Evolutionary conservation across 1,284 basidiomycete genomes (phyloP).

Genomic region (Melampsora larici-populina): DNA sequence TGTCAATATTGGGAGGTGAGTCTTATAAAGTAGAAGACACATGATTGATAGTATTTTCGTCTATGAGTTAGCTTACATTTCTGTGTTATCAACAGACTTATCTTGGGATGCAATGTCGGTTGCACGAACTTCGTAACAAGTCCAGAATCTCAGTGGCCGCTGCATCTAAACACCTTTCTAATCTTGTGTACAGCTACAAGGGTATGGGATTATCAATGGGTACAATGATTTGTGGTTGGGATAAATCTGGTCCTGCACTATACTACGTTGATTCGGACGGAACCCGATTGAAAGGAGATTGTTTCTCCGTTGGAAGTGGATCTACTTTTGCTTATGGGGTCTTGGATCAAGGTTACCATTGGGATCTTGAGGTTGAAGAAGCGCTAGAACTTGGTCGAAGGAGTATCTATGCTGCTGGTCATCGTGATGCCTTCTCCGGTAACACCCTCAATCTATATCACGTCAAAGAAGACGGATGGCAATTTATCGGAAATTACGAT

Average conservation of each 20-base stretch:
- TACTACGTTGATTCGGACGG: slow-evolving; percentile 99
- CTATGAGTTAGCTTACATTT: no score
- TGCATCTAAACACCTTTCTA: slow-evolving; percentile 94
- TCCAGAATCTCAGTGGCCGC: slow-evolving; percentile 98
- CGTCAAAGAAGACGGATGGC: slow-evolving; percentile 81
- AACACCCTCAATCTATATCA: slow-evolving; percentile 96
- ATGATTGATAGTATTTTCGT: no score
- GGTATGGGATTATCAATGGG: slow-evolving; percentile 99
- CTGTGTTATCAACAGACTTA: slow-evolving; percentile 63
- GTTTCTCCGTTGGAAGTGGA: slow-evolving; percentile 98
- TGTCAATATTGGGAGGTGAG: slow-evolving; percentile 83
- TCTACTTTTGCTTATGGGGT: slow-evolving; percentile 99
- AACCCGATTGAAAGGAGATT: slow-evolving; percentile 86
- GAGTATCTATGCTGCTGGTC: slow-evolving; percentile 95
- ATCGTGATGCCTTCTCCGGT: slow-evolving; percentile 96
- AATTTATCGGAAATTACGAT: slow-evolving; percentile 43
- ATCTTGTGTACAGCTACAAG: slow-evolving; percentile 97
- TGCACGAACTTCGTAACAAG: slow-evolving; percentile 94
- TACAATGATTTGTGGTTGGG: slow-evolving; percentile 99
- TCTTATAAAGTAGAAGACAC: background rate
- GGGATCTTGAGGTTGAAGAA: slow-evolving; percentile 89
- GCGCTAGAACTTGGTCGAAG: slow-evolving; percentile 90
- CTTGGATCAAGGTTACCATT: slow-evolving; percentile 74
- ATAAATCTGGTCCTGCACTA: slow-evolving; percentile 97
- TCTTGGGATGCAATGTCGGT: slow-evolving; percentile 92